phyloP scores from a whole-genome alignment of 2,329 filamentous ascomycete species.

The Xylariomycetidae sp. region DNA sequence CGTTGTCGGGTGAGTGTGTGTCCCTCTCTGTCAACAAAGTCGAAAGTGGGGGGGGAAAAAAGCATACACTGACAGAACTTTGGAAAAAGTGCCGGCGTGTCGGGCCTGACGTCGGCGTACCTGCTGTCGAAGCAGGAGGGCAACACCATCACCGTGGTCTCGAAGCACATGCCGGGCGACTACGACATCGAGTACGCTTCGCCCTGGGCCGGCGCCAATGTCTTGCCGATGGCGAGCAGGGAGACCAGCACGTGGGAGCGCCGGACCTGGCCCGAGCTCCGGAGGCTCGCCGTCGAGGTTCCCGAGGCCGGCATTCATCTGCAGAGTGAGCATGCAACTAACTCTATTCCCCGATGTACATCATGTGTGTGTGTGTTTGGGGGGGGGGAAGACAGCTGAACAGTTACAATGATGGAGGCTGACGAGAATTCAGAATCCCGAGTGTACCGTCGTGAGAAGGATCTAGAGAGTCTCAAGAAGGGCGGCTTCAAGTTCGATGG shows the following conservation, averaged over 20 bases:
- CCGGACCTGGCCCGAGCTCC: slow-evolving; percentile 25
- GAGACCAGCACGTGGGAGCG: slow-evolving; percentile 26
- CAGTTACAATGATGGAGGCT: not conserved
- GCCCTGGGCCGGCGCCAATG: slow-evolving; percentile 27
- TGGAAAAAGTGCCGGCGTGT: slow-evolving; percentile 28
- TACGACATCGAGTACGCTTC: slow-evolving; percentile 89
- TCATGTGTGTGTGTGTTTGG: no score
- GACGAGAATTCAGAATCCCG: slow-evolving; percentile 34
- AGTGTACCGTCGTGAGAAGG: slow-evolving; percentile 57
- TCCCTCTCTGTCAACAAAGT: no score
- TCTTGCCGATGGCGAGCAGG: slow-evolving; percentile 25
- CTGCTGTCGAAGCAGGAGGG: slow-evolving; percentile 26
- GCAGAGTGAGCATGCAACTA: slow-evolving; percentile 18
- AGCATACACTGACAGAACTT: no score
- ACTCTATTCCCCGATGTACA: not conserved
- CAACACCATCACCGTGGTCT: slow-evolving; percentile 61
- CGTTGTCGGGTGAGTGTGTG: slow-evolving; percentile 22
- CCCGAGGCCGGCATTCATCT: slow-evolving; percentile 30
- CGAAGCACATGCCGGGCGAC: slow-evolving; percentile 52
- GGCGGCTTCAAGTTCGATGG: slow-evolving; percentile 55
- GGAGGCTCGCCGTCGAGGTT: slow-evolving; percentile 24
- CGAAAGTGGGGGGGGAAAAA: no score
- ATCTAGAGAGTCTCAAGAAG: slow-evolving; percentile 34
- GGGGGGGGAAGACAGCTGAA: no score
- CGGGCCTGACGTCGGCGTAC: slow-evolving; percentile 28